phyloP scores from a whole-genome alignment of 176 grass and related monocot species.

The Rhipidocladum racemiflorum region DNA sequence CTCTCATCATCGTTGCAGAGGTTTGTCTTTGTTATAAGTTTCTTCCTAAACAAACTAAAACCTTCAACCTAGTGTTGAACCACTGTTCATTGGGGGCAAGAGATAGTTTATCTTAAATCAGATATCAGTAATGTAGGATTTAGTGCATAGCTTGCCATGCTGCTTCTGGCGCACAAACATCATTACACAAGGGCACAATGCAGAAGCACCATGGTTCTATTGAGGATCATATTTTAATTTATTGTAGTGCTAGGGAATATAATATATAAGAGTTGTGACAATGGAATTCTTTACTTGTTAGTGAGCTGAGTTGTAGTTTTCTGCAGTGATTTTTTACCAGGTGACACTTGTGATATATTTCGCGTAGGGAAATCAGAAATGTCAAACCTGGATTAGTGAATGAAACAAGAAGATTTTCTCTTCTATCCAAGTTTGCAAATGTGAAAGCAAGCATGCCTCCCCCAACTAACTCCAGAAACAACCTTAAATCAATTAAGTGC shows the following conservation, averaged over 20 bases:
- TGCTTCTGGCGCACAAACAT: background rate
- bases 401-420: conserved; percentile 45
- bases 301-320: too few relatives aligned
- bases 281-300: background rate
- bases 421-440: conserved; percentile 33
- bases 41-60: conserved; percentile 12
- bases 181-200: background rate
- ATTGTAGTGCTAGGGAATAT: background rate
- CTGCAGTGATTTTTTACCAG: background rate
- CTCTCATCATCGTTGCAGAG: conserved; percentile 40
- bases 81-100: background rate
- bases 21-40: conserved; percentile 28
- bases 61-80: conserved; percentile 18
- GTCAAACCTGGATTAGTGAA: conserved; percentile 33
- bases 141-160: background rate
- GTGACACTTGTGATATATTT: conserved; percentile 20
- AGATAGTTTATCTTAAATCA: conserved; percentile 1
- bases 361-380: conserved; percentile 50
- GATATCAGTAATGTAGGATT: background rate
- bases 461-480: conserved; percentile 41
- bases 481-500: background rate
- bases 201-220: background rate
- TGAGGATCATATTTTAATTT: background rate
- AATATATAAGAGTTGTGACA: conserved; percentile 10
- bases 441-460: conserved; percentile 23